Conservation (phyloP, 306 rosid species). For the Prunus fruticosa region DNA sequence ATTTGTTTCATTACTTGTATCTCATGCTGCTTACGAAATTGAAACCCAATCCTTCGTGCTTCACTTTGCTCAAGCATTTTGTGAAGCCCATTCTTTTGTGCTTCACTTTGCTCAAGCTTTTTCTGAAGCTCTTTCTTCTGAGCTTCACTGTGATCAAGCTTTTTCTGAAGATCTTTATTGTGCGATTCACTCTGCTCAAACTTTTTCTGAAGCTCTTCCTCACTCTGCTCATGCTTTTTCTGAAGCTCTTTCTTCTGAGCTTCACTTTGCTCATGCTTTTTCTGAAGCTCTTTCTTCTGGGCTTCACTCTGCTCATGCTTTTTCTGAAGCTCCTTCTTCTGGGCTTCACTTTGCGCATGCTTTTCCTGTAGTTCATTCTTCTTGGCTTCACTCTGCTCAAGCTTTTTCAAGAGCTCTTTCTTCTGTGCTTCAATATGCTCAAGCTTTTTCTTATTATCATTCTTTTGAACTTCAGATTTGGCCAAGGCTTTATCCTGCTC, state of each 20-base stretch:
- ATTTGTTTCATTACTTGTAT: conserved; percentile 26
- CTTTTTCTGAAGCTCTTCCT: not conserved
- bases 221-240: not conserved
- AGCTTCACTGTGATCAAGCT: not conserved
- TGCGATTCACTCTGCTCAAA: conserved; percentile 15
- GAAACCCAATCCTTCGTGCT: conserved; percentile 29
- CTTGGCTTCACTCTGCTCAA: not conserved
- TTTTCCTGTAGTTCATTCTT: not conserved
- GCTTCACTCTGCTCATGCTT: not conserved
- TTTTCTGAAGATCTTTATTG: conserved; percentile 22
- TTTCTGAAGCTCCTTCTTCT: not conserved
- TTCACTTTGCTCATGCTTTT: not conserved
- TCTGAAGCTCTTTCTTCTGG: not conserved
- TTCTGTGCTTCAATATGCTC: not conserved
- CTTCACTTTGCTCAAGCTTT: not conserved
- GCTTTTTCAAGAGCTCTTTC: not conserved
- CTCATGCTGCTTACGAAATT: not conserved
- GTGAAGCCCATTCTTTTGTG: not conserved
- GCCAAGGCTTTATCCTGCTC: conserved; percentile 43
- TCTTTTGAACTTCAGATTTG: not conserved
- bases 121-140: not conserved
- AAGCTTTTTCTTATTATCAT: not conserved
- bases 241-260: not conserved
- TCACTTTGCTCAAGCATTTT: not conserved
- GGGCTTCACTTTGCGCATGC: not conserved